Conservation (phyloP, 345 rosid species). For the Aquilaria yunnanensis region DNA sequence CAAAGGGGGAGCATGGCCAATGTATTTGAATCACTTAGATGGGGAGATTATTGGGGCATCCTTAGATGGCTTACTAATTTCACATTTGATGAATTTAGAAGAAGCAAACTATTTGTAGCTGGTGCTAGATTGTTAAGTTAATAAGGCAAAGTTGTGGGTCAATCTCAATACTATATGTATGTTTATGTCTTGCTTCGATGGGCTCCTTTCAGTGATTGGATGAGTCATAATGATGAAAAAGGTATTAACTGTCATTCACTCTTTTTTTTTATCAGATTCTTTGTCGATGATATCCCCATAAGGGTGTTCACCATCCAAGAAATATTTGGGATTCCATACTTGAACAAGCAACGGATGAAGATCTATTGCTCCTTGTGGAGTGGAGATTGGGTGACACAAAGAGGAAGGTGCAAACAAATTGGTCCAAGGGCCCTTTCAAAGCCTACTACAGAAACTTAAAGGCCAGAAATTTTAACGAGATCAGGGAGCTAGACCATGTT, state of each 20-base stretch:
- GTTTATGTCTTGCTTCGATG: no score
- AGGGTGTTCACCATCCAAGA: slow-evolving; percentile 10
- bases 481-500: slow-evolving; percentile 13
- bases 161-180: no score
- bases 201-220: no score
- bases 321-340: slow-evolving; percentile 7
- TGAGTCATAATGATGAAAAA: no score
- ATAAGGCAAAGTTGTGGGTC: no score
- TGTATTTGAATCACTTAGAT: no score
- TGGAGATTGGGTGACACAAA: slow-evolving; percentile 11
- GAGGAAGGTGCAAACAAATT: slow-evolving; percentile 6
- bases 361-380: slow-evolving; percentile 6
- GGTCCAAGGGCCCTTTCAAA: slow-evolving; percentile 12
- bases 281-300: slow-evolving; percentile 12
- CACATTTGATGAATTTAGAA: no score
- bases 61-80: no score
- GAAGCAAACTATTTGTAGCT: no score
- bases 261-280: neutral
- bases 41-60: no score
- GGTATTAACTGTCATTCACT: neutral
- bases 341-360: slow-evolving; percentile 11
- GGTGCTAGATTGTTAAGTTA: no score
- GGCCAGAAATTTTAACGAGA: neutral
- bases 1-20: no score
- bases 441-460: slow-evolving; percentile 7